A percentile compares a stretch with the other conserved stretches of the same genome.
Evolutionary conservation across 495 filamentous ascomycete genomes (phyloP).

Genomic region (Durotheca rogersii): DNA sequence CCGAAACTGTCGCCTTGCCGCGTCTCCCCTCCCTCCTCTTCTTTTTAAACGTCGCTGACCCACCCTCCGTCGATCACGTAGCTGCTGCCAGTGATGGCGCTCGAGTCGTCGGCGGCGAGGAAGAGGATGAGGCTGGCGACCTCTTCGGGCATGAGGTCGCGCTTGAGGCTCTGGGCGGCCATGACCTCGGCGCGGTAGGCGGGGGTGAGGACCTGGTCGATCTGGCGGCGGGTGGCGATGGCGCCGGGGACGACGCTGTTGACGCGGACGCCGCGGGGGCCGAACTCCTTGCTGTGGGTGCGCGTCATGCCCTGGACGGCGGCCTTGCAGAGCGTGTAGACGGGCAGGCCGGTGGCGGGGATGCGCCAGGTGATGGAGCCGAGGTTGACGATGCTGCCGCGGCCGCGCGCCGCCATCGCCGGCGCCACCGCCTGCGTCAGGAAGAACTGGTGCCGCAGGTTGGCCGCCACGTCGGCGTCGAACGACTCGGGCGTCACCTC

Average conservation of each 20-base stretch:
- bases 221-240: constrained; percentile 44
- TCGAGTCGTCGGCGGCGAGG: constrained; percentile 36
- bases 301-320: constrained; percentile 59
- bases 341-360: constrained; percentile 44
- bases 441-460: constrained; percentile 44
- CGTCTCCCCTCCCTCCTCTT: too few species aligned
- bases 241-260: constrained; percentile 56
- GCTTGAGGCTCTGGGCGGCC: constrained; percentile 43
- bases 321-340: constrained; percentile 58
- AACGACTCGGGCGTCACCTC: constrained; percentile 34
- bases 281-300: constrained; percentile 58
- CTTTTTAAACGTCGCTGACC: constrained; percentile 28
- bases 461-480: constrained; percentile 33
- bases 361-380: constrained; percentile 53
- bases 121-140: constrained; percentile 38
- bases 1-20: too few species aligned
- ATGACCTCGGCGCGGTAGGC: constrained; percentile 46
- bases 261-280: constrained; percentile 51
- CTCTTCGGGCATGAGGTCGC: constrained; percentile 43
- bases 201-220: constrained; percentile 43
- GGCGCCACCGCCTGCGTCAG: constrained; percentile 48
- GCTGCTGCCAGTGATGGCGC: constrained; percentile 37
- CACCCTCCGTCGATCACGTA: constrained; percentile 38
- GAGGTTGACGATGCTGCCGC: constrained; percentile 59
- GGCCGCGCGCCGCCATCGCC: constrained; percentile 34